These are phyloP conservation scores for Discostella stelligeroides DNA, from an alignment of 108 stramenopile species.

Conservation along the genomic window DNA sequence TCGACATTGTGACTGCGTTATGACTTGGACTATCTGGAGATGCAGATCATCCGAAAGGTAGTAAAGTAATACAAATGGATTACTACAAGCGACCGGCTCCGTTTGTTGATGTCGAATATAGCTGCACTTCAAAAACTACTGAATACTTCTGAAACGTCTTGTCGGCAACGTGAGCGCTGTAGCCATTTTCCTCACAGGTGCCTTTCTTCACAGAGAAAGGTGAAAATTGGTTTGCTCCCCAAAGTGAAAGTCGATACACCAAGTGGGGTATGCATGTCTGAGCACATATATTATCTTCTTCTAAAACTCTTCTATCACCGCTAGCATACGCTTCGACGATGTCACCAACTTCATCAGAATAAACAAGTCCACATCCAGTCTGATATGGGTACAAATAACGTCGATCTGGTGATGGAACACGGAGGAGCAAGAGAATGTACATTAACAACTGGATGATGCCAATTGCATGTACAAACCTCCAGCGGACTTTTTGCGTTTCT, in stretches of 20 bases:
- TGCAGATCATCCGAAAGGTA: too few relatives aligned
- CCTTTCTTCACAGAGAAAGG: conserved; percentile 41
- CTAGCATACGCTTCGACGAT: conserved; percentile 28
- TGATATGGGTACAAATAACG: conserved; percentile 40
- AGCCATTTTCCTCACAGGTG: conserved; percentile 51
- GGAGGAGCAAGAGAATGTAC: conserved; percentile 26
- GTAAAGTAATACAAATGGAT: too few relatives aligned
- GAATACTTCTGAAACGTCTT: conserved; percentile 58
- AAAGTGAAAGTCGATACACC: conserved; percentile 32
- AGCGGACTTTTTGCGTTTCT: conserved; percentile 1
- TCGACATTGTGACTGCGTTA: too few relatives aligned
- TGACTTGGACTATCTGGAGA: too few relatives aligned
- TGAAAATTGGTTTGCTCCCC: conserved; percentile 27
- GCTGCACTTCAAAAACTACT: conserved; percentile 48
- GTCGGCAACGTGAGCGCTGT: conserved; percentile 47
- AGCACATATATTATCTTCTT: conserved; percentile 48
- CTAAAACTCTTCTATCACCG: conserved; percentile 7
- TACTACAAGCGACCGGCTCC: too few relatives aligned
- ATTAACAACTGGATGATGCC: conserved; percentile 18
- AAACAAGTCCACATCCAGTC: conserved; percentile 55
- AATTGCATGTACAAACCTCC: conserved; percentile 21
- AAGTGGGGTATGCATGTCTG: conserved; percentile 60
- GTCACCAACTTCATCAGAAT: conserved; percentile 48
- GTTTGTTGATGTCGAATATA: conserved; percentile 24
- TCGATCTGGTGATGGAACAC: conserved; percentile 39